Conservation (phyloP, 305 asterid species). For the Petunia hybrid region DNA sequence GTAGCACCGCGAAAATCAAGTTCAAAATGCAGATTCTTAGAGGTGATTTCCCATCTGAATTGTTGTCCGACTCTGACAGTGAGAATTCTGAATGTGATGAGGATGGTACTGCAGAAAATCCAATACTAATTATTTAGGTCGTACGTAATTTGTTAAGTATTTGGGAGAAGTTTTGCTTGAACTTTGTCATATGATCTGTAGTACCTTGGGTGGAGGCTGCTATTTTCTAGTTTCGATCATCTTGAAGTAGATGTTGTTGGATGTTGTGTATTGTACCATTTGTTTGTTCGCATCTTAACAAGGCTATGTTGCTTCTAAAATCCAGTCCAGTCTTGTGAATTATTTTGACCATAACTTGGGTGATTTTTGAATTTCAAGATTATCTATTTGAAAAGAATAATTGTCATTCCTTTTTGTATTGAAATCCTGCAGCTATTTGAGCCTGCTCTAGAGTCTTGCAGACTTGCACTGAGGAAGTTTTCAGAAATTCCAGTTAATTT, state of each 20-base stretch:
- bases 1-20: slow-evolving; percentile 18
- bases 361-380: no score
- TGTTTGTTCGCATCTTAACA: not conserved
- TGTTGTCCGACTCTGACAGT: not conserved
- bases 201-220: not conserved
- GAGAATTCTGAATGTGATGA: no score
- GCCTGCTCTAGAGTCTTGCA: no score
- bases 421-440: no score
- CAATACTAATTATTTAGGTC: not conserved
- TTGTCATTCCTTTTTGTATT: no score
- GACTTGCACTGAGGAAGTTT: no score
- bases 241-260: not conserved
- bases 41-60: slow-evolving; percentile 38
- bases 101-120: not conserved
- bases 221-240: not conserved
- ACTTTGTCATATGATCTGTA: not conserved
- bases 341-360: no score
- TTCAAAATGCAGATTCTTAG: slow-evolving; percentile 42
- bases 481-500: no score
- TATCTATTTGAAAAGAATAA: no score
- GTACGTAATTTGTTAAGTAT: not conserved
- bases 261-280: not conserved
- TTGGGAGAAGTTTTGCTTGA: not conserved
- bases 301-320: no score
- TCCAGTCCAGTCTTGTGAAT: no score